Conservation (phyloP, 345 rosid species). For the Anacardium occidentale region DNA sequence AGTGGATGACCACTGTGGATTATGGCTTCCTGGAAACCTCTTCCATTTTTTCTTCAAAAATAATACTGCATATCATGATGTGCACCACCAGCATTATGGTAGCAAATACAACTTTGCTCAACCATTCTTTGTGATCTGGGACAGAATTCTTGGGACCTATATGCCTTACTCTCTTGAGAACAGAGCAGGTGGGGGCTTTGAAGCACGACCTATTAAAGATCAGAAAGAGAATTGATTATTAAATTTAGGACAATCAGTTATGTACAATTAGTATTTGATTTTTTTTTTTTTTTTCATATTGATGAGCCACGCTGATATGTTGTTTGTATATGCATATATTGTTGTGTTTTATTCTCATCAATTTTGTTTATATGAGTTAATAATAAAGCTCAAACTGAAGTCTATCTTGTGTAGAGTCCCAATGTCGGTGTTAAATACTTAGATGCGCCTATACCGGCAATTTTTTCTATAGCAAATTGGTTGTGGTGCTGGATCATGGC, state of each 20-base stretch:
- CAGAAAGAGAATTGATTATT: slow-evolving; percentile 41
- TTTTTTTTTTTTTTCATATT: not conserved
- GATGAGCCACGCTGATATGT: slow-evolving; percentile 21
- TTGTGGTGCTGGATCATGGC: not conserved
- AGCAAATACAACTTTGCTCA: slow-evolving; percentile 79
- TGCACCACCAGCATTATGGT: slow-evolving; percentile 84
- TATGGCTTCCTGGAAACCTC: slow-evolving; percentile 83
- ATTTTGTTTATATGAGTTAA: slow-evolving; percentile 19
- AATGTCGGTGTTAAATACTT: slow-evolving; percentile 3
- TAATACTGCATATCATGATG: slow-evolving; percentile 81
- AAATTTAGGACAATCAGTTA: not conserved
- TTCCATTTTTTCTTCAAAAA: slow-evolving; percentile 68
- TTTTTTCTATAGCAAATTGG: not conserved
- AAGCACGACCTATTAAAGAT: slow-evolving; percentile 56
- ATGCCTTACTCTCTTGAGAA: slow-evolving; percentile 82
- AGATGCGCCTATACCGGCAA: not conserved
- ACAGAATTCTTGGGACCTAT: slow-evolving; percentile 76
- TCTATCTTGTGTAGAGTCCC: not conserved
- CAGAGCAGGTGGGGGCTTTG: slow-evolving; percentile 66
- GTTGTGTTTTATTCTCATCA: slow-evolving; percentile 21
- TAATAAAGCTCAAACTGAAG: slow-evolving; percentile 5
- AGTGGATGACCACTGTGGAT: no score
- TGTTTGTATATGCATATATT: slow-evolving; percentile 22
- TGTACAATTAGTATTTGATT: slow-evolving; percentile 17
- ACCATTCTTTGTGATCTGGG: slow-evolving; percentile 82